Evolutionary conservation across 1,284 basidiomycete species (phyloP).

Genomic region (Ceratobasidium sp.): DNA sequence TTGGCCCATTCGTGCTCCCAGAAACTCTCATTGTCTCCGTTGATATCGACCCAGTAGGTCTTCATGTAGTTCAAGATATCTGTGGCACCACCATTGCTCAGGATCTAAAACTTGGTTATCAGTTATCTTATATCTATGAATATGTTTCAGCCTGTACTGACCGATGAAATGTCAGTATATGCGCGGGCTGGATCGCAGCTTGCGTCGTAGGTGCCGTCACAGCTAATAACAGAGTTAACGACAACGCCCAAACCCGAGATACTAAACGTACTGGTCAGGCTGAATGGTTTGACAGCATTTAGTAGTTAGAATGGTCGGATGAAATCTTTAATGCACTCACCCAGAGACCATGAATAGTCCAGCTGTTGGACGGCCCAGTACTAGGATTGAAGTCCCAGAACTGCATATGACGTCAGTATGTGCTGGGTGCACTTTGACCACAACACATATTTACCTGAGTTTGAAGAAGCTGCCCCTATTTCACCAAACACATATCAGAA

Average conservation of each 20-base stretch:
- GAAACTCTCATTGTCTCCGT: constrained; percentile 72
- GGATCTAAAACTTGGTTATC: constrained; percentile 62
- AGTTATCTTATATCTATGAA: not conserved
- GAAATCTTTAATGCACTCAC: constrained; percentile 24
- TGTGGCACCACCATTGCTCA: constrained; percentile 69
- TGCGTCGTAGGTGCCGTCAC: constrained; percentile 73
- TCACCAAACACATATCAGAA: not conserved
- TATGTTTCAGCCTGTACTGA: constrained; percentile 55
- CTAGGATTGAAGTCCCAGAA: constrained; percentile 53
- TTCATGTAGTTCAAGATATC: constrained; percentile 78
- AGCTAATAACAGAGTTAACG: constrained; percentile 60
- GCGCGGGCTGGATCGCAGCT: constrained; percentile 75
- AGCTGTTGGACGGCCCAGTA: constrained; percentile 51
- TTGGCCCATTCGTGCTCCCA: constrained; percentile 63
- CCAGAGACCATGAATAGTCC: constrained; percentile 51
- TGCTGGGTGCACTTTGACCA: not conserved
- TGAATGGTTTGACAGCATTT: not conserved
- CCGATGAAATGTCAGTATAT: constrained; percentile 69
- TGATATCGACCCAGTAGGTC: constrained; percentile 73
- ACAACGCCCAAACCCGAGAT: not conserved
- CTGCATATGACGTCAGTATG: not conserved
- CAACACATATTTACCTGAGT: constrained; percentile 45
- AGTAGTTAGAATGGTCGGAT: not conserved
- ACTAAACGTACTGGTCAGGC: constrained; percentile 37
- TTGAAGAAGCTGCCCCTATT: constrained; percentile 48